These are phyloP conservation scores for Hericium alpestre DNA, from an alignment of 768 basidiomycete genomes.

Conservation along the genomic window DNA sequence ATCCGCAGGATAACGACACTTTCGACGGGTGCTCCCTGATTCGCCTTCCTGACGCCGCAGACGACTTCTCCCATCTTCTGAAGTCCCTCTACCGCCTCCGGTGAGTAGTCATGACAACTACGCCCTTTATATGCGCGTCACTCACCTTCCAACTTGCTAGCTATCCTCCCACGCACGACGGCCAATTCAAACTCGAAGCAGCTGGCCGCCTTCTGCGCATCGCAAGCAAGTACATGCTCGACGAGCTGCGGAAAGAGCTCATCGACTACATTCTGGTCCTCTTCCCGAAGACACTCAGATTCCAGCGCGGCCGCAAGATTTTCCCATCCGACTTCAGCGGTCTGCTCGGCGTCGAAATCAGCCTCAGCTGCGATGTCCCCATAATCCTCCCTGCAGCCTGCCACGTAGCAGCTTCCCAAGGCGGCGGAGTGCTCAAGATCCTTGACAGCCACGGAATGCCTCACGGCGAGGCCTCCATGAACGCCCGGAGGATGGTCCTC, in stretches of 20 bases:
- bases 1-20: background rate
- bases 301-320: too few relatives aligned
- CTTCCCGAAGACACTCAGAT: background rate
- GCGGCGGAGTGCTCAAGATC: background rate
- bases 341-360: background rate
- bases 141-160: background rate
- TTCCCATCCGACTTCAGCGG: background rate
- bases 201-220: background rate
- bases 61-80: background rate
- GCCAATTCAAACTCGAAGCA: background rate
- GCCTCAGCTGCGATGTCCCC: background rate
- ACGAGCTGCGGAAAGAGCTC: background rate
- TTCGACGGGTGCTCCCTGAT: background rate
- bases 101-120: background rate
- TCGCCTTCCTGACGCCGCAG: background rate
- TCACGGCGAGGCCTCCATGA: background rate
- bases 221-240: background rate
- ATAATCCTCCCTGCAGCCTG: background rate
- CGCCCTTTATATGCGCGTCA: background rate
- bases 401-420: background rate
- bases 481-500: background rate
- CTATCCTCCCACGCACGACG: background rate
- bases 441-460: background rate
- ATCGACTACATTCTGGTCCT: background rate
- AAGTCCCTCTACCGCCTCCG: background rate